phyloP scores from a whole-genome alignment of 768 basidiomycete species.

The Tulasnella sp. region DNA sequence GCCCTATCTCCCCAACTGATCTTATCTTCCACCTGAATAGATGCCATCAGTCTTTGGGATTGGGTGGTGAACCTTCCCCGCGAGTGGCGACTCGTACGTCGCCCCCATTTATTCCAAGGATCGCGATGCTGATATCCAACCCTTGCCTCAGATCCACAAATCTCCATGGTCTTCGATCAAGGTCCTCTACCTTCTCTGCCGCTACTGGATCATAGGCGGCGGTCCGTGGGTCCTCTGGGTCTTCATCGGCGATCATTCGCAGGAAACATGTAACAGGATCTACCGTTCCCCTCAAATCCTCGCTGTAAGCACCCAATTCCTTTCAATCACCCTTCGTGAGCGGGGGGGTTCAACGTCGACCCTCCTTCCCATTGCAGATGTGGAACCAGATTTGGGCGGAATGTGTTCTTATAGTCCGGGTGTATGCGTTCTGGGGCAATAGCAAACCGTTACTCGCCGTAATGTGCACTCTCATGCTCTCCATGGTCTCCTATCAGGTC shows the following conservation, averaged over 20 bases:
- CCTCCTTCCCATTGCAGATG: background rate
- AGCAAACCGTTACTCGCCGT: background rate
- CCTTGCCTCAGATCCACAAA: slow-evolving; percentile 3
- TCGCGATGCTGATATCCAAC: background rate
- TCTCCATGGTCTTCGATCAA: slow-evolving; percentile 9
- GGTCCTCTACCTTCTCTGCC: slow-evolving; percentile 10
- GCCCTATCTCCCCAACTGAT: background rate
- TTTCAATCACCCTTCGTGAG: background rate
- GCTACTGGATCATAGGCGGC: slow-evolving; percentile 4
- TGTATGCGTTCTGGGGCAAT: slow-evolving; percentile 13
- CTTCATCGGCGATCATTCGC: slow-evolving; percentile 1
- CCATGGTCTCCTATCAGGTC: slow-evolving; percentile 5
- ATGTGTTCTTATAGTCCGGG: slow-evolving; percentile 6
- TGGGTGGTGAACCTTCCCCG: slow-evolving; percentile 3
- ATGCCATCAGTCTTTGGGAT: slow-evolving; percentile 12
- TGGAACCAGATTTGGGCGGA: slow-evolving; percentile 15
- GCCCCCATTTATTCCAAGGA: background rate
- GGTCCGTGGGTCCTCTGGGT: slow-evolving; percentile 12
- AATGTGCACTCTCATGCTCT: background rate
- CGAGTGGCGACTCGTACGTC: slow-evolving; percentile 4
- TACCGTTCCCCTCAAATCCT: background rate
- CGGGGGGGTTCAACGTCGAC: background rate
- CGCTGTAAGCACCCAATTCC: background rate
- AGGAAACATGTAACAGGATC: background rate
- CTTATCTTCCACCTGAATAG: background rate